Evolutionary conservation across 441 rosid species (phyloP).

Genomic region (Macaranga tanarius): DNA sequence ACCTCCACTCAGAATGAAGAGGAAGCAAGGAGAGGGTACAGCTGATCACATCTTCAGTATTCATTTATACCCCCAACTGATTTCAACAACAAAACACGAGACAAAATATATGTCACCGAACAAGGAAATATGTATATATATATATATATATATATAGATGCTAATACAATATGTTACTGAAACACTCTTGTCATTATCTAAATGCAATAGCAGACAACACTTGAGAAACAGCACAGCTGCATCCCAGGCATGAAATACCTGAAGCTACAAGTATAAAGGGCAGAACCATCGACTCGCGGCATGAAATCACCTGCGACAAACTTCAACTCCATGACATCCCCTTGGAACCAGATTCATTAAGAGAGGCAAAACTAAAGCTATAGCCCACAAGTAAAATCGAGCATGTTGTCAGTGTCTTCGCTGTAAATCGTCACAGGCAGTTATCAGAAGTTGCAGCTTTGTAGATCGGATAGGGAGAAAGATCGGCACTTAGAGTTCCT

Average conservation of each 20-base stretch:
- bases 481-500: constrained; percentile 33
- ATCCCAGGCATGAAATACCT: constrained; percentile 13
- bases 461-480: constrained; percentile 41
- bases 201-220: constrained; percentile 10
- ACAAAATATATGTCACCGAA: too few relatives aligned
- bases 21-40: too few relatives aligned
- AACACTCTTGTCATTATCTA: constrained; percentile 8
- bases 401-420: constrained; percentile 17
- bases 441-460: constrained; percentile 23
- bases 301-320: constrained; percentile 3
- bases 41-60: too few relatives aligned
- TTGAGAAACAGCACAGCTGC: background rate
- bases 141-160: too few relatives aligned
- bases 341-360: constrained; percentile 15
- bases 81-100: too few relatives aligned
- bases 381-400: background rate
- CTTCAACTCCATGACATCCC: constrained; percentile 9
- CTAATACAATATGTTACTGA: background rate
- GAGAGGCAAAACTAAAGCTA: background rate
- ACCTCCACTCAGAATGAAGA: too few relatives aligned
- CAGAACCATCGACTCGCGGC: background rate
- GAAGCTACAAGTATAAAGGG: constrained; percentile 11
- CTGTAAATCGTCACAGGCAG: background rate
- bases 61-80: too few relatives aligned
- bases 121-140: too few relatives aligned